phyloP scores from a whole-genome alignment of 2,329 filamentous ascomycete genomes.

The Zymoseptoria pseudotritici region DNA sequence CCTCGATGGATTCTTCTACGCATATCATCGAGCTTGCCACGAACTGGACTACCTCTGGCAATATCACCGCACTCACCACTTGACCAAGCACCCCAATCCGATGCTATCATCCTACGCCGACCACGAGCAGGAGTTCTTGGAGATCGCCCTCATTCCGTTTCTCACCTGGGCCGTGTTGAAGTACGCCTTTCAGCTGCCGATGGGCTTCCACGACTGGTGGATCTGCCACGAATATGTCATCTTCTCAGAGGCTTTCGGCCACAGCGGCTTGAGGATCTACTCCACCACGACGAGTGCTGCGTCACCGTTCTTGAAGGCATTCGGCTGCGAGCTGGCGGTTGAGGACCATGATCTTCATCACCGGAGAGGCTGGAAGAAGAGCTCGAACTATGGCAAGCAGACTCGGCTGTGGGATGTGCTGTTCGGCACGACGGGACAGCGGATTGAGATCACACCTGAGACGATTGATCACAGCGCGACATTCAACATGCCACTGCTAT shows the following conservation, averaged over 20 bases:
- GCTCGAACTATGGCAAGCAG: constrained; percentile 35
- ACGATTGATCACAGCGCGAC: constrained; percentile 12
- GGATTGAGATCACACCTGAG: constrained; percentile 28
- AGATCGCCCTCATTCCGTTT: constrained; percentile 37
- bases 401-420: constrained; percentile 32
- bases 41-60: constrained; percentile 36
- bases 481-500: constrained; percentile 10
- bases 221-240: constrained; percentile 40
- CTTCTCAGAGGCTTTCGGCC: constrained; percentile 35
- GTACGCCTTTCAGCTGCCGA: constrained; percentile 32
- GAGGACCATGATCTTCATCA: constrained; percentile 39
- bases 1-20: constrained; percentile 42
- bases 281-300: constrained; percentile 30
- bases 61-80: constrained; percentile 40
- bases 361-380: constrained; percentile 34
- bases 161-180: constrained; percentile 34
- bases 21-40: constrained; percentile 39
- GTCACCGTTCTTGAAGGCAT: constrained; percentile 28
- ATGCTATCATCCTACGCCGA: constrained; percentile 39
- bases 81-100: constrained; percentile 41
- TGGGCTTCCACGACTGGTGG: constrained; percentile 45
- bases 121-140: constrained; percentile 37
- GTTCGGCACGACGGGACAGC: constrained; percentile 27
- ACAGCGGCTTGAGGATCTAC: constrained; percentile 35
- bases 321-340: constrained; percentile 34